These are phyloP conservation scores for Rhizopus stolonifer DNA, from an alignment of 371 early-diverging fungal genomes.

Conservation along the genomic window DNA sequence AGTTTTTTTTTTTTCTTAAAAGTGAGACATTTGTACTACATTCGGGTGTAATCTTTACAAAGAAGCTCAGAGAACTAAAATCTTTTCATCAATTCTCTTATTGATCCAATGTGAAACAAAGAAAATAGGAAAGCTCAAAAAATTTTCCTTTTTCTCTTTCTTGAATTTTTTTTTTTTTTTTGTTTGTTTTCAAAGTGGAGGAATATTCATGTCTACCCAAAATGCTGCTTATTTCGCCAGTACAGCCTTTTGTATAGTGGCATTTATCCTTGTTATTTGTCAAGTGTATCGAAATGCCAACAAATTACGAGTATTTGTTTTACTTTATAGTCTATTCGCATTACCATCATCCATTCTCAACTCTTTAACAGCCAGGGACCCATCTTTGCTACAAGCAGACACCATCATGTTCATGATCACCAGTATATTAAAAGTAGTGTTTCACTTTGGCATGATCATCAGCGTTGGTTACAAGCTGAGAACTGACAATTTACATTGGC, in stretches of 20 bases:
- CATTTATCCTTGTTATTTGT: conserved; percentile 7
- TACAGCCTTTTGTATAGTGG: conserved; percentile 6
- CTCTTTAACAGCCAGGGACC: conserved; percentile 4
- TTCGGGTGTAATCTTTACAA: not conserved
- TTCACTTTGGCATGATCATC: conserved; percentile 18
- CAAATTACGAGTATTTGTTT: conserved; percentile 13
- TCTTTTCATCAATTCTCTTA: too few relatives aligned
- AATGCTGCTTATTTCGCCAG: not conserved
- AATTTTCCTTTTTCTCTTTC: too few relatives aligned
- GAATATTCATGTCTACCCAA: not conserved
- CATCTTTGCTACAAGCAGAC: conserved; percentile 4
- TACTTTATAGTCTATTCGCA: conserved; percentile 14
- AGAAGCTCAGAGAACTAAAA: not conserved
- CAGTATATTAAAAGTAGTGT: conserved; percentile 10
- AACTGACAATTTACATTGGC: conserved; percentile 3
- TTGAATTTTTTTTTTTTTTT: not conserved
- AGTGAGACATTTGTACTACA: not conserved
- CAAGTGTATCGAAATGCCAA: conserved; percentile 14
- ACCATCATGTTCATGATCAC: conserved; percentile 5
- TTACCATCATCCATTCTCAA: conserved; percentile 17
- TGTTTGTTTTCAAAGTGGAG: not conserved
- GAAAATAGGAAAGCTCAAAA: too few relatives aligned
- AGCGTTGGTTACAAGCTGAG: conserved; percentile 15
- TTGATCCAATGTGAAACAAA: too few relatives aligned
- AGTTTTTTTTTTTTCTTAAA: too few relatives aligned